Evolutionary conservation across 805 yeast species (phyloP).

Genomic region (Metschnikowia anglica): DNA sequence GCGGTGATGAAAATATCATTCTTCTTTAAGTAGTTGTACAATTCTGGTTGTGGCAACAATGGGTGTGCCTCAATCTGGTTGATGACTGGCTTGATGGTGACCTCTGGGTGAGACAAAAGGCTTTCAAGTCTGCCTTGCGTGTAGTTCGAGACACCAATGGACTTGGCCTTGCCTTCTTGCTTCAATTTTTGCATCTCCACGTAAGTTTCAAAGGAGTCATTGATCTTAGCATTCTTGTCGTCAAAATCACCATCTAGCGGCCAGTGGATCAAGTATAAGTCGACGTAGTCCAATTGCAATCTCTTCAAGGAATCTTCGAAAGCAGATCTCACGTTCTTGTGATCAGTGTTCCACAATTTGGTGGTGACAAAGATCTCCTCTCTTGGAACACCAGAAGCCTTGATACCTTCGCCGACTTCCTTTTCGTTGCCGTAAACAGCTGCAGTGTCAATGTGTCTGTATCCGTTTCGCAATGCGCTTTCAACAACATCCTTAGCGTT

Average conservation of each 20-base stretch:
- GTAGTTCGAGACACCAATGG: constrained; percentile 58
- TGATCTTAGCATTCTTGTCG: constrained; percentile 26
- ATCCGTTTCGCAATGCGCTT: constrained; percentile 49
- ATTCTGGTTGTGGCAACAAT: constrained; percentile 38
- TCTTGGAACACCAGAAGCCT: constrained; percentile 41
- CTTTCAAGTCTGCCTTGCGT: constrained; percentile 22
- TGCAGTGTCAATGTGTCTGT: constrained; percentile 22
- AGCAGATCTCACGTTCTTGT: constrained; percentile 13
- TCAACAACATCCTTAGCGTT: constrained; percentile 54
- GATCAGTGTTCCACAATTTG: constrained; percentile 18
- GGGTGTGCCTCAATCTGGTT: constrained; percentile 49
- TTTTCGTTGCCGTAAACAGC: constrained; percentile 18
- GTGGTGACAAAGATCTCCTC: constrained; percentile 43
- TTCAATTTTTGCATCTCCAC: constrained; percentile 50
- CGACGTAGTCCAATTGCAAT: constrained; percentile 19
- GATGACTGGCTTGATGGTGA: constrained; percentile 45
- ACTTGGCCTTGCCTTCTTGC: constrained; percentile 49
- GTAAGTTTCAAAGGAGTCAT: constrained; percentile 34
- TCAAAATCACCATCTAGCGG: constrained; percentile 20
- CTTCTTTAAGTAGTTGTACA: constrained; percentile 37
- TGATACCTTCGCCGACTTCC: constrained; percentile 19
- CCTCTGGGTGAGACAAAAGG: constrained; percentile 18
- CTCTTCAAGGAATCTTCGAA: constrained; percentile 16
- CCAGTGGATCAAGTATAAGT: constrained; percentile 22
- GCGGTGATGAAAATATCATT: constrained; percentile 48